Evolutionary conservation across 345 rosid species (phyloP), one percentile per base, ranked within the genome.

Genomic region (Euphorbia pulcherrima): DNA sequence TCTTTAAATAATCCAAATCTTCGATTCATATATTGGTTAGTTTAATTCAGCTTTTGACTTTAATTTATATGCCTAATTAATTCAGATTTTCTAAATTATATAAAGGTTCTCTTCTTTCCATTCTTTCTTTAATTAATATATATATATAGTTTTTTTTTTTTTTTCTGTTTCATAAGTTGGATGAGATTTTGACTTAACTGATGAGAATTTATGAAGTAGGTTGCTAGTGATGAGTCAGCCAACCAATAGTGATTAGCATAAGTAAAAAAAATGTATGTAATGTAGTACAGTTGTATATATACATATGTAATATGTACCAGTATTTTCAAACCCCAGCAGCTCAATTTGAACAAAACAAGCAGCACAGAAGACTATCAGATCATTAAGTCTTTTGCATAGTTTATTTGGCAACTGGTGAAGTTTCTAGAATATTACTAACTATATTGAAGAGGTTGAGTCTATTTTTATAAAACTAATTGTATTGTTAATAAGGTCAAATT

Each of bases 131-230:
- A n/a, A n/a, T n/a, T n/a, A n/a, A n/a, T n/a, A n/a, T 26, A 5
- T 28, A 2, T 27, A 11, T 56, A 1, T 0, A 3, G 13, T 28
- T 28, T 13, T 8, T 1, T 13, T 27, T 17, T 56, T 3, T 11
- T 60, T 37, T 61, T 3, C 23, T 20, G 17, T 12, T 39, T 61
- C 13, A 9, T 30, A 18, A 16, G 41, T 58, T 18, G 37, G n/a
- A 27, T 28, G 24, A 13, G 37, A 27, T 6, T 17, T 57, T 12
- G 24, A 57, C n/a, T 14, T 55, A 13, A 55, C 24, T 27, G 30
- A 30, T 58, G 41, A 18, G n/a, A 58, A 58, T 58, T 58, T 9
- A n/a, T 58, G 33, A 58, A 17, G 41, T 53, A 53, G n/a, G n/a
- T n/a, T n/a, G 50, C 50, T 6, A 12, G 57, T 21, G 28, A 53